Evolutionary conservation across 306 rosid species (phyloP).

Genomic region (Glycine soja): DNA sequence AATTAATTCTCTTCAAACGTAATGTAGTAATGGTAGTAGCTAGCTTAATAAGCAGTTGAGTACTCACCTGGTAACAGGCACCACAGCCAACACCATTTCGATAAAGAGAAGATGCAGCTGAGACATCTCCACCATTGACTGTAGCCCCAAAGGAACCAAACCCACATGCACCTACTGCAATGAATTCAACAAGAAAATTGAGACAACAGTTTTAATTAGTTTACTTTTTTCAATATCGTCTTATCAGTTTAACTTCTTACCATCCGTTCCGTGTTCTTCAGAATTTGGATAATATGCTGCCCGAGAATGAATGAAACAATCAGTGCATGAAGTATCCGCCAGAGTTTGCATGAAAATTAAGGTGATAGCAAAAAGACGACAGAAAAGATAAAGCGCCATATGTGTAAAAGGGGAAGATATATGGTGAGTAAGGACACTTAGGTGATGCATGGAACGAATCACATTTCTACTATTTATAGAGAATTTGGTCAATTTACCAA

Average conservation of each 20-base stretch:
- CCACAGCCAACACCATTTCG: conserved; percentile 81
- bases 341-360: conserved; percentile 58
- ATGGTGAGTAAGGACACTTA: background rate
- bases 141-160: conserved; percentile 85
- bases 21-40: too few relatives aligned
- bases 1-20: too few relatives aligned
- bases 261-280: conserved; percentile 67
- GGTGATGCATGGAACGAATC: conserved; percentile 42
- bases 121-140: conserved; percentile 75
- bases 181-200: conserved; percentile 4
- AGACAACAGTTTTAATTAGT: conserved; percentile 1
- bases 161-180: conserved; percentile 73
- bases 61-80: conserved; percentile 82
- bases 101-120: conserved; percentile 80
- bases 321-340: conserved; percentile 47
- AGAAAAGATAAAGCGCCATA: conserved; percentile 60
- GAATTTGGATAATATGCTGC: conserved; percentile 81
- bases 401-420: background rate
- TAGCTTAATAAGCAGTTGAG: background rate
- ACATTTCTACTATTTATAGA: conserved; percentile 57
- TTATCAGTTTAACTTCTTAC: conserved; percentile 50
- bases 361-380: conserved; percentile 45
- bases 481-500: conserved; percentile 43
- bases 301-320: conserved; percentile 61
- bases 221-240: background rate